Evolutionary conservation across 768 basidiomycete genomes (phyloP), one percentile per base, ranked within the genome.

Genomic region (Pisolithus tinctorius): DNA sequence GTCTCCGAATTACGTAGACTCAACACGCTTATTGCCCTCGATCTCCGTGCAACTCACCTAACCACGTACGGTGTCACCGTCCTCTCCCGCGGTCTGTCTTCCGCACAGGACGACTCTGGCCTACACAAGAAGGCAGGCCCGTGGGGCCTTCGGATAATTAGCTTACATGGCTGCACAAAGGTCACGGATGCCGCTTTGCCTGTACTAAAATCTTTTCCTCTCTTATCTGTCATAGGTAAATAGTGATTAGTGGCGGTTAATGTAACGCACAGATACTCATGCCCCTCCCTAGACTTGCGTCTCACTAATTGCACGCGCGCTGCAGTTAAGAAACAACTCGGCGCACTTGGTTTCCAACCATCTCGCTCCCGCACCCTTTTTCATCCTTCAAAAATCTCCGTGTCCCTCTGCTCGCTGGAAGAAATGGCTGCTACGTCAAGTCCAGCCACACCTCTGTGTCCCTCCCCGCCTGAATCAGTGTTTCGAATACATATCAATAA

Each of bases 181-280:
- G 68, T 88, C 52, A 71, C 74, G 17, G 62, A 79, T 56, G 57
- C 67, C 2, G 72, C 75, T 2, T 71, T 78, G 51, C 50, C 64
- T 2, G 55, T 67, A 30, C 67, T 88, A 0, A 36, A 53, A 41
- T 66, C 62, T 20, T 83, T 88, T 52, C 78, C 79, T 17, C 71
- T 86, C 34, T 76, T 88, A 26, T 77, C 76, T 26, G 77, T 78
- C 17, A 55, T 88, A 56, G 86, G 84, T 83, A 47, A 29, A 78
- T 75, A 25, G 11, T 20, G 14, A 23, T 40, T 31, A 14, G 44
- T 39, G 31, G 11, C 41, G 17, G 13, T 42, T 13, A 29, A 17
- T 11, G 43, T 44, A 48, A 26, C 44, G 27, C 41, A 26, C 30
- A 43, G 38, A 49, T 50, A 27, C 52, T 29, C 47, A 47, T 45